A percentile compares a stretch with the other conserved stretches of the same genome.
phyloP scores from a whole-genome alignment of 1,284 basidiomycete genomes.

The Irpex lacteus region DNA sequence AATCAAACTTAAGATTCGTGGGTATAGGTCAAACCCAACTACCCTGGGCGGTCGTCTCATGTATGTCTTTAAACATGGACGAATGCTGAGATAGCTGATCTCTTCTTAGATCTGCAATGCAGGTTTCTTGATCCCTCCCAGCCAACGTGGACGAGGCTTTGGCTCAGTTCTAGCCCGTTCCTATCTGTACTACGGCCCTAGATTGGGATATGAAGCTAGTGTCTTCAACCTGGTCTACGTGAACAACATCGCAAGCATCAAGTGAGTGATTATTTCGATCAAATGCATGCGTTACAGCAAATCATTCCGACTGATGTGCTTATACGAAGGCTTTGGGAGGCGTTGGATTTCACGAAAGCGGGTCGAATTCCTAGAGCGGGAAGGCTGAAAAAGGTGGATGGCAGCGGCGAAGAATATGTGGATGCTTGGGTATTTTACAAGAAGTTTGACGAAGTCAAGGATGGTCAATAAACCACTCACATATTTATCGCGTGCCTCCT shows the following conservation, averaged over 20 bases:
- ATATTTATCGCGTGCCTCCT: background rate
- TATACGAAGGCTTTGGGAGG: slow-evolving; percentile 74
- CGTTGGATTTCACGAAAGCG: slow-evolving; percentile 77
- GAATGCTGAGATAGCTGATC: background rate
- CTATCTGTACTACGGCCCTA: slow-evolving; percentile 81
- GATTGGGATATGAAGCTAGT: slow-evolving; percentile 79
- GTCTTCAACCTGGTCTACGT: slow-evolving; percentile 95
- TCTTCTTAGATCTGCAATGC: slow-evolving; percentile 75
- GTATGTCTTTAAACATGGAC: slow-evolving; percentile 43
- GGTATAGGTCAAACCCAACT: slow-evolving; percentile 80
- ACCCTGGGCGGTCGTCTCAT: slow-evolving; percentile 91
- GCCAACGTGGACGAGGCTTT: slow-evolving; percentile 66
- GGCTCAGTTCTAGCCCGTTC: slow-evolving; percentile 77
- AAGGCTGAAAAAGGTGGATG: slow-evolving; percentile 62
- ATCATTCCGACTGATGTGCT: too few species aligned
- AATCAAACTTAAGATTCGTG: slow-evolving; percentile 9
- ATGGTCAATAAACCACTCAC: background rate
- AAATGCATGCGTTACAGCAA: slow-evolving; percentile 13
- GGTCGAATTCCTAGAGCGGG: slow-evolving; percentile 88
- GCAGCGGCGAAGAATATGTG: slow-evolving; percentile 78
- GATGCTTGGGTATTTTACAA: slow-evolving; percentile 89
- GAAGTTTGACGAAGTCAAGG: slow-evolving; percentile 48
- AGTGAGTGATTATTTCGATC: slow-evolving; percentile 35
- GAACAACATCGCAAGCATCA: slow-evolving; percentile 72
- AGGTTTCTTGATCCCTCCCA: slow-evolving; percentile 82